Evolutionary conservation across 805 yeast species (phyloP).

Genomic region (Pichia pseudocactophila): DNA sequence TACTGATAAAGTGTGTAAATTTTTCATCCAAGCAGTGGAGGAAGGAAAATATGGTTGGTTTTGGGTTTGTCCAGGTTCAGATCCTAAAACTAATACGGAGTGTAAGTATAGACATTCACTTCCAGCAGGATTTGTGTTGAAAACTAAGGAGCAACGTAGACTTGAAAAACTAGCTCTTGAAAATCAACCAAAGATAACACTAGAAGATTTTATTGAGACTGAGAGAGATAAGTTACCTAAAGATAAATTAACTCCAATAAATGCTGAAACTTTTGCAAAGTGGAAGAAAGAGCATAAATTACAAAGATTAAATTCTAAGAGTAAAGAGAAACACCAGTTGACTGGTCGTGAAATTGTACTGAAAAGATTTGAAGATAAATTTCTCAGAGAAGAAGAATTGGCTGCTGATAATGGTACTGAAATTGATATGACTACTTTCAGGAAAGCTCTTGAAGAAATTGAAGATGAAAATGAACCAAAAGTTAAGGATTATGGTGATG

Average conservation of each 20-base stretch:
- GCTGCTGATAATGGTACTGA: conserved; percentile 38
- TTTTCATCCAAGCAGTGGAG: conserved; percentile 93
- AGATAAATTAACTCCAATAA: conserved; percentile 75
- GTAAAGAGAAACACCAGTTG: conserved; percentile 23
- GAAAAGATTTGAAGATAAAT: conserved; percentile 50
- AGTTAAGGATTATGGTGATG: conserved; percentile 71
- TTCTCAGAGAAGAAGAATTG: conserved; percentile 44
- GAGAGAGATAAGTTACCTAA: conserved; percentile 81
- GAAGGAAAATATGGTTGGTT: conserved; percentile 98
- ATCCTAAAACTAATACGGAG: conserved; percentile 40
- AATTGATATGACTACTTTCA: conserved; percentile 51
- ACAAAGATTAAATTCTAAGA: conserved; percentile 36
- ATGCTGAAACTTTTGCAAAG: conserved; percentile 62
- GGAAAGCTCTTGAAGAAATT: conserved; percentile 47
- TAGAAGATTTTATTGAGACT: conserved; percentile 92
- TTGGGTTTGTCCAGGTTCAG: conserved; percentile 95
- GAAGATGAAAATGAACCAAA: conserved; percentile 37
- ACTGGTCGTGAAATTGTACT: conserved; percentile 65
- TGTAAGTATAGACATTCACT: conserved; percentile 93
- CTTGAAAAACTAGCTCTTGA: conserved; percentile 80
- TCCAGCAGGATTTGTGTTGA: conserved; percentile 94
- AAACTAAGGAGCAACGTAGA: conserved; percentile 92
- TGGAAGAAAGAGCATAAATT: conserved; percentile 74
- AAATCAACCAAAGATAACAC: conserved; percentile 77
- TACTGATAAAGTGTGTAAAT: conserved; percentile 90